Base-by-base conservation (phyloP, 805 yeast genomes). In the Myxozyma monticola region DNA sequence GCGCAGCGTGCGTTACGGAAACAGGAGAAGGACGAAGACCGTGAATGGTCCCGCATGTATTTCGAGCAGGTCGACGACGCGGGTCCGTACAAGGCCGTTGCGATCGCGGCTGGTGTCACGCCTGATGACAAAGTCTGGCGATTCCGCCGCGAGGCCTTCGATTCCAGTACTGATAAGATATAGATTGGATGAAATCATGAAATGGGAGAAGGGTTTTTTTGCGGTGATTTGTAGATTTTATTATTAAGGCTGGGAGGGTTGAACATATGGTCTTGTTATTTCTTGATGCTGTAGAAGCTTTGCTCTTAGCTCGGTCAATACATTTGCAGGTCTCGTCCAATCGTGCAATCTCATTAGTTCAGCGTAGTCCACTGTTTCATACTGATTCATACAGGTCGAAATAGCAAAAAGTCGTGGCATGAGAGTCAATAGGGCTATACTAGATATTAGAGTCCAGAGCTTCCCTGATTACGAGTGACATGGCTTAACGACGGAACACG, bases 1-100 rank as follows among this genome's bases (percentile, higher is more conserved):
- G 78, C 74, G 21, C 97, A 91, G 73, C 83, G 99, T 65, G 89
- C 80, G 39, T 65, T 84, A 68, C 80, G 98, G 66, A 81, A 79
- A 69, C 67, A 74, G 51, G 99, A 93, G 70, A 68, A 71, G 52
- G 87, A 76, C 33, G 69, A 76, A 4, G 90, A 86, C 37, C 65
- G 66, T 14, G 64, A 65, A 42, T 91, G 99, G 99, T 69, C 79
- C 60, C 78, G 81, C 56, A 80, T 91, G 70, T 91, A 96, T 91
- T 91, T 91, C 68, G 78, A 77, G 42, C 49, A 59, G 48, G 65
- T 40, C n/a, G 57, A 48, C 14, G 52, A 53, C 24, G 51, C 49
- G 22, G 56, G 51, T 29, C 48, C 45, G 12, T 26, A 35, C 22
- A 33, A 29, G 33, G 48, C 49, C 33, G 26, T 49, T 15, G 52